Base-by-base conservation (phyloP, 208 protist species). In the Balamuthia mandrillaris region DNA sequence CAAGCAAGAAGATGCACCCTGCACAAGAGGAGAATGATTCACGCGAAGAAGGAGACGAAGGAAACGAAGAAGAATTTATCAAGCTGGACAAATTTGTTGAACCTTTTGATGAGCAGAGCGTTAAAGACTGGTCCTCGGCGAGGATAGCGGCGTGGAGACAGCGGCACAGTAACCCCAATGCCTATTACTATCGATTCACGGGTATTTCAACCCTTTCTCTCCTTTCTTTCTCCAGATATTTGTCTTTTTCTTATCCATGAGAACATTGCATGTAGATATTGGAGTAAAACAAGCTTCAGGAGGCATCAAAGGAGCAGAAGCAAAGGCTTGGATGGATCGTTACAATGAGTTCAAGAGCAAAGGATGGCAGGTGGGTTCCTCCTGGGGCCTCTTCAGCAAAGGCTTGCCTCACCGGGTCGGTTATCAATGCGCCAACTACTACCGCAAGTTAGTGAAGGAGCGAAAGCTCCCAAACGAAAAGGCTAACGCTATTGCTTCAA, bases 401-500 rank as follows among this genome's bases (percentile, higher is more conserved):
- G 66, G 24, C 21, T 39, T 77, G 4, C 66, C 66, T 27, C 44
- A 45, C 2, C 56, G 49, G 3, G 66, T 77, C 7, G 66, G 66
- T 33, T 77, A 77, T 54, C 18, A 77, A 45, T 77, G 66, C n/a
- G 66, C 66, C 66, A 77, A 77, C 44, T 77, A 77, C 66, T 77
- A 77, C 41, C 66, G 66, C 39, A 77, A 77, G 24, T 45, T 77
- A 27, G 66, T 77, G 44, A 77, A 77, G 66, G 42, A 77, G 16
- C 44, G 66, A n/a, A n/a, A n/a, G 27, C 21, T 29, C 0, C 66
- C 56, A 18, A 45, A 77, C 29, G 66, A 77, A 12, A 5, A 31
- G 27, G 49, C 66, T 45, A 56, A 77, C 66, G 56, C 66, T 3
- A 77, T n/a, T n/a, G n/a, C n/a, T n/a, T n/a, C n/a, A n/a, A n/a